A percentile compares a stretch with the other conserved stretches of the same genome.
phyloP scores from a whole-genome alignment of 106 monocot genomes.

The Narthecium ossifragum region DNA sequence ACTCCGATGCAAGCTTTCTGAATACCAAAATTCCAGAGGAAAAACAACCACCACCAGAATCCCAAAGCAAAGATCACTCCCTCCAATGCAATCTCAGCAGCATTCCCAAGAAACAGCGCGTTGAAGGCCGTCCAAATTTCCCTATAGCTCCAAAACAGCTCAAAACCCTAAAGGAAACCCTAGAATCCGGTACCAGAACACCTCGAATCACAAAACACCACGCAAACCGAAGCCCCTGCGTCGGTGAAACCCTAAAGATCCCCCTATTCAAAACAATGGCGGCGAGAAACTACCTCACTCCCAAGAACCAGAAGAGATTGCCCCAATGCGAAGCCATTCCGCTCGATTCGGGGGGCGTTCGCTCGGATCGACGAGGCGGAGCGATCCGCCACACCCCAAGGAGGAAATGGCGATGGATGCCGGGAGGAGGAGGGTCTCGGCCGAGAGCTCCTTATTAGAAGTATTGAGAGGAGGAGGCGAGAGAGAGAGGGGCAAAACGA shows the following conservation, averaged over 20 bases:
- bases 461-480: not conserved
- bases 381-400: not conserved
- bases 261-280: not conserved
- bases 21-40: not conserved
- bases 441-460: no score
- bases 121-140: no score
- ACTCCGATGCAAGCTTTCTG: not conserved
- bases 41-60: not conserved
- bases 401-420: not conserved
- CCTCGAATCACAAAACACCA: not conserved
- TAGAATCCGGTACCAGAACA: not conserved
- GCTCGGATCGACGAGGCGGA: constrained; percentile 4
- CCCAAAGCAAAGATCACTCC: not conserved
- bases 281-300: not conserved
- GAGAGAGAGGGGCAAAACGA: not conserved
- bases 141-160: not conserved
- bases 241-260: not conserved
- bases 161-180: not conserved
- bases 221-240: not conserved
- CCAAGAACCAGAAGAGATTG: not conserved
- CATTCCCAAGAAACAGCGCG: no score
- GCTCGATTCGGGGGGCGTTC: constrained; percentile 1
- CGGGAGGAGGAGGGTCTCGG: not conserved
- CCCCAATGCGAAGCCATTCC: not conserved
- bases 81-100: no score